Evolutionary conservation across 371 early-diverging fungal species (phyloP).

Genomic region (Lichtheimia corymbifera): DNA sequence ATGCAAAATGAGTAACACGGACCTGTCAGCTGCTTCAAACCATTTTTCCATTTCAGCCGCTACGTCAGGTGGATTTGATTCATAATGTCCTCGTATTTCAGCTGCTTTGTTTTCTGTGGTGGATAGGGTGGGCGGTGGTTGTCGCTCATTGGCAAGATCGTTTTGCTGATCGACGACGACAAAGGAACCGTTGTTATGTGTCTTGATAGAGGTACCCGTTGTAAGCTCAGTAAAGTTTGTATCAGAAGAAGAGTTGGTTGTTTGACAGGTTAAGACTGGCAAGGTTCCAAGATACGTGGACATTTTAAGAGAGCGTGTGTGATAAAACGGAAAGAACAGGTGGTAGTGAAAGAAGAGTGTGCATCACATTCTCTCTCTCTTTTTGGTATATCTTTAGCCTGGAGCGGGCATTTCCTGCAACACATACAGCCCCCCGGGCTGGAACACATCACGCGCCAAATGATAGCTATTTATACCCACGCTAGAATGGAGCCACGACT

Average conservation of each 20-base stretch:
- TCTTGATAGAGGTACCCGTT: constrained; percentile 15
- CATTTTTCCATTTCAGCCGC: constrained; percentile 53
- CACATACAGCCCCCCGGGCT: too few species aligned
- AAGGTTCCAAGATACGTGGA: not conserved
- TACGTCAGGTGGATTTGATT: constrained; percentile 26
- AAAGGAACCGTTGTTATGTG: constrained; percentile 2
- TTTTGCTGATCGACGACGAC: not conserved
- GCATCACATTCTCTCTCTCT: not conserved
- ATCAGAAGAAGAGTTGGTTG: constrained; percentile 17
- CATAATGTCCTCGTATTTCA: constrained; percentile 16
- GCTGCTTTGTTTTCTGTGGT: not conserved
- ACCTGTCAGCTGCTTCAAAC: constrained; percentile 49
- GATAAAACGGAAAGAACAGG: not conserved
- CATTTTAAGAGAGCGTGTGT: too few species aligned
- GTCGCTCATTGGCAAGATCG: not conserved
- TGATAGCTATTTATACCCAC: too few species aligned
- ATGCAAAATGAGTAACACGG: too few species aligned
- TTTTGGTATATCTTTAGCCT: not conserved
- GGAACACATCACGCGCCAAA: too few species aligned
- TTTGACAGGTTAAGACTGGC: constrained; percentile 4
- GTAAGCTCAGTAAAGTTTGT: constrained; percentile 15
- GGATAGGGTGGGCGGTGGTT: too few species aligned
- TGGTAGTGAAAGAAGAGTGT: not conserved
- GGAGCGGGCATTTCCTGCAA: too few species aligned
- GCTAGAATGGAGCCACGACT: too few species aligned